These are phyloP conservation scores for Colletotrichum navitas DNA, from an alignment of 2,329 filamentous ascomycete genomes.

Conservation along the genomic window DNA sequence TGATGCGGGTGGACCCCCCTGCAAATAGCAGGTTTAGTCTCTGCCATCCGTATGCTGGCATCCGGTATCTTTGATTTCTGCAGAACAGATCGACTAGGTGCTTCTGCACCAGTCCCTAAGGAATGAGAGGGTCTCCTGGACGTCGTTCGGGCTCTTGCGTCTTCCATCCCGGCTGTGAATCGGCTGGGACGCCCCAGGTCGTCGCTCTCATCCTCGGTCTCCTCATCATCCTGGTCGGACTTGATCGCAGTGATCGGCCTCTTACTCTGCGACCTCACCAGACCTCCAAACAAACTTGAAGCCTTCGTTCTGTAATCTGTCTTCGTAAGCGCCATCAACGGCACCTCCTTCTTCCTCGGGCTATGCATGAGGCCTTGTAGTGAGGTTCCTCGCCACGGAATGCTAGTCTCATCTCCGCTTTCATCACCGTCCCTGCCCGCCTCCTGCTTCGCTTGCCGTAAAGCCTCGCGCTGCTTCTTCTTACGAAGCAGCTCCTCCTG, in stretches of 20 bases:
- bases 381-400: slow-evolving; percentile 50
- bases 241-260: slow-evolving; percentile 40
- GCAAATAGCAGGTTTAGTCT: neutral
- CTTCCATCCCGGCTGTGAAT: neutral
- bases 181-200: slow-evolving; percentile 12
- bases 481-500: slow-evolving; percentile 52
- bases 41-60: neutral
- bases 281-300: slow-evolving; percentile 46
- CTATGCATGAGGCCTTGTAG: slow-evolving; percentile 60
- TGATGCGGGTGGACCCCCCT: neutral
- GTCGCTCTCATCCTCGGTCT: slow-evolving; percentile 35
- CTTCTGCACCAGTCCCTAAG: neutral
- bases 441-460: slow-evolving; percentile 39
- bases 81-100: neutral
- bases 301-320: slow-evolving; percentile 45
- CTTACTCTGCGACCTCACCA: slow-evolving; percentile 5
- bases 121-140: neutral
- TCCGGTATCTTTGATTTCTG: neutral
- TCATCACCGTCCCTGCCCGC: slow-evolving; percentile 46
- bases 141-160: no score
- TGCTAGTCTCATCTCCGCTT: slow-evolving; percentile 47
- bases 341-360: slow-evolving; percentile 50
- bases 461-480: slow-evolving; percentile 53
- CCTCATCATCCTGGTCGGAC: slow-evolving; percentile 6
- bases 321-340: slow-evolving; percentile 46